Conservation (phyloP, 805 yeast genomes). For the Candida montana region DNA sequence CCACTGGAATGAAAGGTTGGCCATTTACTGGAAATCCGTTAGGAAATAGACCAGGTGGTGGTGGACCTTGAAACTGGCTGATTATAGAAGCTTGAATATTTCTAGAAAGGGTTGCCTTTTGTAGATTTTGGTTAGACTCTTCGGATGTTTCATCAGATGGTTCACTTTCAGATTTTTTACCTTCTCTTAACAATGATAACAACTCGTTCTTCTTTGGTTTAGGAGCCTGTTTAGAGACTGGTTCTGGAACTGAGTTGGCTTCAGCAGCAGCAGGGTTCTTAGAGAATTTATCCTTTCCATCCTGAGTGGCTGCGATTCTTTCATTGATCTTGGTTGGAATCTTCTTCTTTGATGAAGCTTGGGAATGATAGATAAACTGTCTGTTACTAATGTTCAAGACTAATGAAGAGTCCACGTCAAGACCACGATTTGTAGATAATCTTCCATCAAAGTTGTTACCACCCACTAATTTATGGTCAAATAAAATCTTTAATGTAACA, state of each 20-base stretch:
- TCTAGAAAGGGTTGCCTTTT: conserved; percentile 9
- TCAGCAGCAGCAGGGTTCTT: background rate
- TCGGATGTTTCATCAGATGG: conserved; percentile 25
- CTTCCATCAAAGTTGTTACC: conserved; percentile 82
- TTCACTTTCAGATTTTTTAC: conserved; percentile 12
- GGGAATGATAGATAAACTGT: conserved; percentile 73
- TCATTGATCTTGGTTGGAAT: conserved; percentile 11
- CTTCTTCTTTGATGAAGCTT: conserved; percentile 41
- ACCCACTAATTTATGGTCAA: conserved; percentile 77
- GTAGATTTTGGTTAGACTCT: background rate
- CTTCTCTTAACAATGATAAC: conserved; percentile 38
- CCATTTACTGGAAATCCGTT: conserved; percentile 11
- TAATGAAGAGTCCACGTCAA: conserved; percentile 74
- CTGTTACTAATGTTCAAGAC: conserved; percentile 71
- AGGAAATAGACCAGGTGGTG: conserved; percentile 6
- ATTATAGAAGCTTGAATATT: conserved; percentile 24
- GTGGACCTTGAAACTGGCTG: conserved; percentile 25
- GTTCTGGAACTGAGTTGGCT: conserved; percentile 4
- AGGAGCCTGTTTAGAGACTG: conserved; percentile 13
- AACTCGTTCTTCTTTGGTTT: conserved; percentile 32
- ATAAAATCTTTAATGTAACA: conserved; percentile 65
- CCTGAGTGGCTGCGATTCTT: conserved; percentile 4
- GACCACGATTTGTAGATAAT: conserved; percentile 72
- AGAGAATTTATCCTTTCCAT: background rate
- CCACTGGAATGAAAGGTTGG: conserved; percentile 11